Evolutionary conservation across 371 early-diverging fungal genomes (phyloP).

Genomic region (Lichtheimia ramosa): DNA sequence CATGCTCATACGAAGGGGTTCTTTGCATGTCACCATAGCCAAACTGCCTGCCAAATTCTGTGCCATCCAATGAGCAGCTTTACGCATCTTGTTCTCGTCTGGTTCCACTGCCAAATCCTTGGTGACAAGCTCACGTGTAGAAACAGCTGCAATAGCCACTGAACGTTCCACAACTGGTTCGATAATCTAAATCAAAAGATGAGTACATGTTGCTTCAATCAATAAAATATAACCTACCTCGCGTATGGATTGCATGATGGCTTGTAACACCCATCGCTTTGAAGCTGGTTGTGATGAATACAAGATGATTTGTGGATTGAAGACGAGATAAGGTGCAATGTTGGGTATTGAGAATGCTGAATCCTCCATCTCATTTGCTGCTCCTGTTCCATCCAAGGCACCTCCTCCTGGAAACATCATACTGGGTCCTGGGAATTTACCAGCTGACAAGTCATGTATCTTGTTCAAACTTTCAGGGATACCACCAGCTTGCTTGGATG

Average conservation of each 20-base stretch:
- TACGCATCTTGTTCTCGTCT: conserved; percentile 89
- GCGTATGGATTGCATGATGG: conserved; percentile 86
- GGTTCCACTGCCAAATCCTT: conserved; percentile 95
- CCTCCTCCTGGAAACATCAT: background rate
- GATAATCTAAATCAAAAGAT: conserved; percentile 45
- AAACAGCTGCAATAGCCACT: conserved; percentile 87
- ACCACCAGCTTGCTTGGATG: background rate
- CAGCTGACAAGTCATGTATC: background rate
- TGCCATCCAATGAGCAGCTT: conserved; percentile 93
- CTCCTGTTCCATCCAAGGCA: background rate
- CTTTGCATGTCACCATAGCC: conserved; percentile 91
- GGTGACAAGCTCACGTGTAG: conserved; percentile 85
- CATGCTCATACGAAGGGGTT: conserved; percentile 90
- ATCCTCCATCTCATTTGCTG: conserved; percentile 17
- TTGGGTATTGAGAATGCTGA: conserved; percentile 44
- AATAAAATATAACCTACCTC: conserved; percentile 47
- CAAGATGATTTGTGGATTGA: conserved; percentile 71
- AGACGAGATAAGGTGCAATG: conserved; percentile 66
- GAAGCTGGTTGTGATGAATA: conserved; percentile 79
- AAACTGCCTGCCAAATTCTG: conserved; percentile 77
- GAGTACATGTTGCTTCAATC: background rate
- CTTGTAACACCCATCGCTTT: conserved; percentile 82
- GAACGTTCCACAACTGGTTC: conserved; percentile 90
- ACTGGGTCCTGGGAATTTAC: background rate
- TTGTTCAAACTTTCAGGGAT: background rate